A percentile compares a stretch with the other conserved stretches of the same genome.
phyloP scores from a whole-genome alignment of 305 asterid genomes.

The Fraxinus greggii region DNA sequence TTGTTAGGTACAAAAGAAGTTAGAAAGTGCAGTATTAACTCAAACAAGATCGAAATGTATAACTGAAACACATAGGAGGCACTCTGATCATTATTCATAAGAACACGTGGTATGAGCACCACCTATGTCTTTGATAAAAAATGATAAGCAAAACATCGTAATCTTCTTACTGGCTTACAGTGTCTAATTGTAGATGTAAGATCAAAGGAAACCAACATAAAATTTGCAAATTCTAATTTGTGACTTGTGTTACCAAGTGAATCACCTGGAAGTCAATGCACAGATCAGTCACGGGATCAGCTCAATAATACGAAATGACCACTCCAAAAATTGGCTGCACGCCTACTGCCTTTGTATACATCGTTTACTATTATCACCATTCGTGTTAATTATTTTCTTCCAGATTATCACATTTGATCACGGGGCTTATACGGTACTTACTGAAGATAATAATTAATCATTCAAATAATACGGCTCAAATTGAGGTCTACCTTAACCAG shows the following conservation, averaged over 20 bases:
- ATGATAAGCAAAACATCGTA: background rate
- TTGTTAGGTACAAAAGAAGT: background rate
- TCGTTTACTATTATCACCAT: background rate
- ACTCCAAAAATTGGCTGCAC: background rate
- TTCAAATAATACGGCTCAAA: background rate
- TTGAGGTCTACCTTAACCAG: slow-evolving; percentile 2
- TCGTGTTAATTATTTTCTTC: background rate
- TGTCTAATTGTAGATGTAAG: background rate
- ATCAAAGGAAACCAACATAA: slow-evolving; percentile 2
- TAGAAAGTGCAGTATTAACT: background rate
- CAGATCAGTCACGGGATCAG: background rate
- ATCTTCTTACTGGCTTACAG: background rate
- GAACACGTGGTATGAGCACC: background rate
- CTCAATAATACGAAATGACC: background rate
- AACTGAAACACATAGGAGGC: background rate
- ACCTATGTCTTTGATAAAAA: background rate
- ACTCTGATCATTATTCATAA: background rate
- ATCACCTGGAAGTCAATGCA: background rate
- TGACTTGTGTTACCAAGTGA: background rate
- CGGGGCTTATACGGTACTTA: background rate
- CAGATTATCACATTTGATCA: background rate
- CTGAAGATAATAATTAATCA: background rate
- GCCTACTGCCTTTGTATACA: background rate
- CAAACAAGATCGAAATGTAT: background rate
- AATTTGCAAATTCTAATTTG: background rate